Base-by-base conservation (phyloP, 352 stramenopile genomes). In the Blastocystis hominis region DNA sequence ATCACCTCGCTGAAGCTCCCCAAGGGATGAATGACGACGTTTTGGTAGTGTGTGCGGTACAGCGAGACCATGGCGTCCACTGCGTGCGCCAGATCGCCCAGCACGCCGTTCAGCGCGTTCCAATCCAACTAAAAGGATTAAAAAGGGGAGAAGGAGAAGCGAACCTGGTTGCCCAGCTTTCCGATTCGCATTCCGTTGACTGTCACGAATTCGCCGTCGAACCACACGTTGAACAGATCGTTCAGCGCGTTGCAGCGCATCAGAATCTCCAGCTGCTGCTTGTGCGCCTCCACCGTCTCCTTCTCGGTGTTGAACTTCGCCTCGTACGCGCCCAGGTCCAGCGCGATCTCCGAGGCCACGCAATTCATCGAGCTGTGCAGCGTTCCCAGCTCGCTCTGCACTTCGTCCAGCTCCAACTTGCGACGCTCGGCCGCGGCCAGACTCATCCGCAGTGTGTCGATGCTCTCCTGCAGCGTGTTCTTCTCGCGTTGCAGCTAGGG, bases 161-260 rank as follows among this genome's bases (percentile, higher is more conserved):
- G 20, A 15, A 68, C 59, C 59, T 68, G 70, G 0, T 61, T 80
- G 54, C 70, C 70, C 30, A 80, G 20, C 20, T 46, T 7, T 9
- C 46, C 70, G 3, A 62, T 36, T n/a, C 50, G 44, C 42, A 80
- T 54, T 10, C 70, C 70, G 54, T 80, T 80, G 6, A 80, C 44
- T 2, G 70, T 80, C 9, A 80, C 36, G 20, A 15, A 62, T 13
- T 62, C 42, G 17, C 44, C n/a, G 42, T 80, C 70, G 42, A 80
- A 80, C 70, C 70, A 80, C 2, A 80, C 50, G 54, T 62, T 80
- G 42, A 80, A 42, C 30, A 47, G 10, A n/a, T 80, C 70, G 70
- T 80, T 80, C 40, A 80, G 46, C 70, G 70, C 46, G 54, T 80
- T 80, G 44, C 70, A 80, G 20, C 55, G 46, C 70, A 64, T 80